These are phyloP conservation scores for Mycena olivaceomarginata DNA, from an alignment of 768 basidiomycete genomes.

Conservation along the genomic window DNA sequence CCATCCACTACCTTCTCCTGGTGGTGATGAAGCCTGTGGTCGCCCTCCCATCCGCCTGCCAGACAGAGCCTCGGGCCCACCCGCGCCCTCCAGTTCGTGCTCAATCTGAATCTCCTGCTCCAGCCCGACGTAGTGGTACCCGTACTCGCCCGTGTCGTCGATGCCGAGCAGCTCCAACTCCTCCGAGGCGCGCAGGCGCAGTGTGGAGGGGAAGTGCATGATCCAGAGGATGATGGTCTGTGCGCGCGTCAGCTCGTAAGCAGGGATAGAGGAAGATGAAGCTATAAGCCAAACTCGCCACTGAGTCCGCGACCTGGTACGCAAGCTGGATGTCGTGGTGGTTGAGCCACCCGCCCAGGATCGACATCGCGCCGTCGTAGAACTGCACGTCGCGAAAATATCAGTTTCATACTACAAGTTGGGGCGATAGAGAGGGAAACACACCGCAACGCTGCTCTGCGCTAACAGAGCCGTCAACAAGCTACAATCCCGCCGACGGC, in stretches of 20 bases:
- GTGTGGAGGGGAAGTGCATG: constrained; percentile 91
- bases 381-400: neutral
- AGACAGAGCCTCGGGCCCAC: no score
- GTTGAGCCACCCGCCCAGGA: constrained; percentile 92
- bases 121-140: constrained; percentile 88
- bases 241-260: neutral
- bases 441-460: constrained; percentile 82
- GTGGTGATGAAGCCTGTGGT: no score
- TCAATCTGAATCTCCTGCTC: no score
- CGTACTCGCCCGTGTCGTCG: constrained; percentile 93
- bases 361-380: constrained; percentile 82
- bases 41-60: no score
- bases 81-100: no score
- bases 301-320: constrained; percentile 88
- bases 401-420: neutral
- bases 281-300: constrained; percentile 79
- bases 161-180: constrained; percentile 88
- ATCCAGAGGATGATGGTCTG: constrained; percentile 92
- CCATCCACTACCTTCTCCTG: no score
- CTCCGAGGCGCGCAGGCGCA: constrained; percentile 80
- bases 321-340: constrained; percentile 89
- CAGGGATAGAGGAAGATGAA: constrained; percentile 56
- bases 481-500: constrained; percentile 88
- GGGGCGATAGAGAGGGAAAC: neutral
- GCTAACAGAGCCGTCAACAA: constrained; percentile 93